Evolutionary conservation across 2,329 filamentous ascomycete genomes (phyloP), one percentile per base, ranked within the genome.

Genomic region (Stagonosporopsis tanaceti): DNA sequence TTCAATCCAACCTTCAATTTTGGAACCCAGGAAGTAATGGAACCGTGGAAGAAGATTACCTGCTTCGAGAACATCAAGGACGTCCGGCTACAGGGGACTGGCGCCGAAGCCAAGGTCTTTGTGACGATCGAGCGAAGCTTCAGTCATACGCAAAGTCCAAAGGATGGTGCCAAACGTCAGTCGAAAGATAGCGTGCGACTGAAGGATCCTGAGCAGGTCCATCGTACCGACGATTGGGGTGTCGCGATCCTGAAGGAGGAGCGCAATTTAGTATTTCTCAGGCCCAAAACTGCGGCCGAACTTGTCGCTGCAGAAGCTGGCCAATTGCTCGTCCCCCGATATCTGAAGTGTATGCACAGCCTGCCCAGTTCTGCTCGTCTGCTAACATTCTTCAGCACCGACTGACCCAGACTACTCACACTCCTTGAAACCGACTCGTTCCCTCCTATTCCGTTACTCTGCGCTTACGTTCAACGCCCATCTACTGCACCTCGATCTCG

Each of bases 401-500:
- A 68, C 77, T 2, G 57, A 76, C n/a, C 80, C 87, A 0, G 80
- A 84, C 44, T 85, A 87, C 65, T 79, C 78, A 17, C 81, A 90
- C 65, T 78, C 79, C 0, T 78, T 97, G 24, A 84, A 78, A 0
- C 92, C 93, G 0, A 88, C 88, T 2, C 81, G 85, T 2, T 80
- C 84, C 4, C 84, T 97, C 4, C 86, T 99, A 51, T 97, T 96
- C 79, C 87, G 93, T 57, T 98, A 94, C 81, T 95, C 90, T 20
- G 93, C 93, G 17, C 63, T 85, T 32, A 94, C 91, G 2, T 93
- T 92, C 81, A 99, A 99, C 76, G 92, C 92, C 1, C 95, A 99
- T 77, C 82, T 85, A 15, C 97, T 99, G 66, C 95, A 99, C 77
- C 82, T 96, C 22, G 91, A 97, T 74, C 84, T 83, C 1, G 71